These are phyloP conservation scores for Rhodotorula sp. DNA, from an alignment of 1,284 basidiomycete species.

Conservation along the genomic window DNA sequence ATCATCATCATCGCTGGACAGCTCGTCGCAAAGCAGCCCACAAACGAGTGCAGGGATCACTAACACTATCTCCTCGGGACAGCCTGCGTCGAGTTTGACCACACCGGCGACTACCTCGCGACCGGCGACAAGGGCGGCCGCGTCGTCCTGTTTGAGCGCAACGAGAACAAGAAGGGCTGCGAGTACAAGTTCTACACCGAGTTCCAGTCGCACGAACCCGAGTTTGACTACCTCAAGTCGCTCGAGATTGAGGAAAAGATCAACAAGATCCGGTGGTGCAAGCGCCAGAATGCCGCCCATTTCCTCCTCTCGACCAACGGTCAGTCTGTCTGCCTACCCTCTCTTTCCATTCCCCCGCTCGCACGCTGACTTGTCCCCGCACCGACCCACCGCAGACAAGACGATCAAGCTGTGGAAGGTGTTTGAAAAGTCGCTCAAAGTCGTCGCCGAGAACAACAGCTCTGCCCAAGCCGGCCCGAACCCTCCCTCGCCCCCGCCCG, in stretches of 20 bases:
- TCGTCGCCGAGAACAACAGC: constrained; percentile 91
- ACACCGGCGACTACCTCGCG: constrained; percentile 98
- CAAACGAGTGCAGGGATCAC: background rate
- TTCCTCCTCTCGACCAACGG: constrained; percentile 97
- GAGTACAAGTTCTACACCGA: constrained; percentile 99
- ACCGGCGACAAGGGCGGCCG: constrained; percentile 99
- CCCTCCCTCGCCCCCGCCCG: constrained; percentile 26
- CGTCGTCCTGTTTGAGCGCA: constrained; percentile 97
- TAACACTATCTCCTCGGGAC: constrained; percentile 13
- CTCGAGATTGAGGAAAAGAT: constrained; percentile 99
- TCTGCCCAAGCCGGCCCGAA: constrained; percentile 40
- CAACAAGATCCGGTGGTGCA: constrained; percentile 99
- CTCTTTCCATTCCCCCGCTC: background rate
- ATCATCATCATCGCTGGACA: background rate
- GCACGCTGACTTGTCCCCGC: background rate
- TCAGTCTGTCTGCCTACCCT: constrained; percentile 50
- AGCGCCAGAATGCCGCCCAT: constrained; percentile 94
- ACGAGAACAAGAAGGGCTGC: constrained; percentile 98
- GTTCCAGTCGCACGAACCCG: constrained; percentile 97
- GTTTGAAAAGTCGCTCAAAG: constrained; percentile 94
- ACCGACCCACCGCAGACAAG: constrained; percentile 68
- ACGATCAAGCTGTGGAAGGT: constrained; percentile 99
- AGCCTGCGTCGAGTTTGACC: constrained; percentile 97
- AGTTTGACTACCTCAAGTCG: constrained; percentile 99
- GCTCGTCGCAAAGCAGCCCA: background rate